Percentiles rank a stretch among this genome's conserved stretches.
phyloP scores from a whole-genome alignment of 768 basidiomycete genomes.

The Suillus weaverae region DNA sequence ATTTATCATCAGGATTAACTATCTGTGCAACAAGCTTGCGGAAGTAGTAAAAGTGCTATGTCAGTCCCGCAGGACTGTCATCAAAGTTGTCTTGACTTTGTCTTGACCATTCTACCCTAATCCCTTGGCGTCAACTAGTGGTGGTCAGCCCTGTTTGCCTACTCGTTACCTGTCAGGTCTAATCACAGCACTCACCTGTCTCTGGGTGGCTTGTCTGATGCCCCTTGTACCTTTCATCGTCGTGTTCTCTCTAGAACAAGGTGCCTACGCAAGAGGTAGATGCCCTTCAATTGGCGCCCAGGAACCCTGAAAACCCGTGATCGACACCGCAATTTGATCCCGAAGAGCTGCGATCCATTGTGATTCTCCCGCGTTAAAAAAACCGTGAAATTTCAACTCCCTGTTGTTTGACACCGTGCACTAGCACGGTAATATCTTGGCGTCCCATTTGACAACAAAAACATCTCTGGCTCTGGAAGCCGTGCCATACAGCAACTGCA shows the following conservation, averaged over 20 bases:
- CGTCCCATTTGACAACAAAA: background rate
- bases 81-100: too few species aligned
- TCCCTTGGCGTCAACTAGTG: background rate
- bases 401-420: background rate
- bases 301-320: background rate
- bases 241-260: background rate
- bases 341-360: background rate
- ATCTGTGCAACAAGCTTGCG: background rate
- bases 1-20: background rate
- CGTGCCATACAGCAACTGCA: background rate
- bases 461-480: background rate
- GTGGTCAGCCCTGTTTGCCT: background rate
- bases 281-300: background rate
- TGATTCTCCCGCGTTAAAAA: background rate
- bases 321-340: background rate
- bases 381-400: background rate
- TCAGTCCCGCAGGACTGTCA: background rate
- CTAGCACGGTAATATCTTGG: background rate
- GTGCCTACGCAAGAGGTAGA: background rate
- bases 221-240: background rate
- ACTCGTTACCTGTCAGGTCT: background rate
- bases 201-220: background rate
- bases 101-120: too few species aligned
- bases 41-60: conserved; percentile 1
- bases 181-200: background rate